Base-by-base conservation (phyloP, 139 green algal species). In the Haematococcus sp. region DNA sequence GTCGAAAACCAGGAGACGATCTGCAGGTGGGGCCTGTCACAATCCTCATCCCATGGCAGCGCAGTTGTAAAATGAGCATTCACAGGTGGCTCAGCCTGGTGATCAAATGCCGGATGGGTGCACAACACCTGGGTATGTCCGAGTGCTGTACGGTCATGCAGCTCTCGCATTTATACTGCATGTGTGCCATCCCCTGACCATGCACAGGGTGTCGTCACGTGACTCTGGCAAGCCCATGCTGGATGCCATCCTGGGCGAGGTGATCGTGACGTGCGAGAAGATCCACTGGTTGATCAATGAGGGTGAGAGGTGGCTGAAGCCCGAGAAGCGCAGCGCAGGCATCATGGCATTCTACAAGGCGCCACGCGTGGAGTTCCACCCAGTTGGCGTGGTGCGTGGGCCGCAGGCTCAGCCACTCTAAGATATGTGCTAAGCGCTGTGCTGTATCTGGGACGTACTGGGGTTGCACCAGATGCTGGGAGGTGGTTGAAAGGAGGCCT, bases 271-370 rank as follows among this genome's bases (percentile, higher is more conserved):
- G 16, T 97, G 93, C 67, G 95, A 99, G 84, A 99, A 99, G 85
- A 93, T 98, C 30, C 79, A 83, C 30, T 99, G 95, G 95, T 83
- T 99, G 58, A 71, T 90, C n/a, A 77, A 76, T 3, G 87, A 98
- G 61, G 95, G 93, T 0, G 91, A 97, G 82, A 58, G 64, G 5
- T 90, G 81, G 72, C 89, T 98, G 60, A 78, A 74, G 60, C 94
- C 95, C 16, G 91, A 98, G 69, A 60, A 74, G 0, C 83, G 95
- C 31, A 89, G 80, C 4, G 81, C 91, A 3, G 92, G 94, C 20
- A 76, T 83, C 73, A 98, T 98, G 93, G 94, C 94, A 84, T 96
- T 98, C 63, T 98, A 98, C 89, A 99, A 99, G 84, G 63, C 77
- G 0, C 88, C 94, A 0, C 80, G 92, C 17, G 95, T 99, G 23